phyloP scores from a whole-genome alignment of 176 grass and related monocot genomes.

The Ensete glaucum region DNA sequence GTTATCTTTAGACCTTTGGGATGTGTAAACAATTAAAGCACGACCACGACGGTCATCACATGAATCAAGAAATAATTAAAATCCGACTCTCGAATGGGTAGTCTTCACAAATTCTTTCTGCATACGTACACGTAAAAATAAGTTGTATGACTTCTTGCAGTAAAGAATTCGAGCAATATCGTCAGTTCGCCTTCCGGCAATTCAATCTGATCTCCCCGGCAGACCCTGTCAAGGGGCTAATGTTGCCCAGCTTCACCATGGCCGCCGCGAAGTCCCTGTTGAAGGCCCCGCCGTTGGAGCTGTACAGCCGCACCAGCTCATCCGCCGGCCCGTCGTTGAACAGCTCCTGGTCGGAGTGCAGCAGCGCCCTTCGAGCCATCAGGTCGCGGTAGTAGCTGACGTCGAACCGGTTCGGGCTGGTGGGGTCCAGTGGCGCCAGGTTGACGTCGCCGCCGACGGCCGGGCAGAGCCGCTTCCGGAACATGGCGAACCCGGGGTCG shows the following conservation, averaged over 20 bases:
- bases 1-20: too few species aligned
- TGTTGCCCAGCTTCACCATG: constrained; percentile 13
- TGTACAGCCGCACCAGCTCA: constrained; percentile 11
- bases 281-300: not conserved
- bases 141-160: not conserved
- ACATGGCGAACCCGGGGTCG: constrained; percentile 9
- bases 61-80: too few species aligned
- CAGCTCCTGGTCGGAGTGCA: constrained; percentile 22
- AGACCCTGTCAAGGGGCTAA: not conserved
- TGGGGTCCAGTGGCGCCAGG: constrained; percentile 3
- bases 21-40: too few species aligned
- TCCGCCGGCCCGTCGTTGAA: constrained; percentile 8
- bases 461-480: constrained; percentile 8
- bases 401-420: constrained; percentile 13
- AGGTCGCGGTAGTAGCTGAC: constrained; percentile 10
- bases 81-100: too few species aligned
- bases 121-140: not conserved
- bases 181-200: constrained; percentile 8
- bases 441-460: not conserved
- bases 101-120: too few species aligned
- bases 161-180: too few species aligned
- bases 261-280: constrained; percentile 11
- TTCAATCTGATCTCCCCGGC: constrained; percentile 7
- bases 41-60: too few species aligned
- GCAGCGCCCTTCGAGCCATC: constrained; percentile 2